Base-by-base conservation (phyloP, 768 basidiomycete species). In the Arthromyces matolae region DNA sequence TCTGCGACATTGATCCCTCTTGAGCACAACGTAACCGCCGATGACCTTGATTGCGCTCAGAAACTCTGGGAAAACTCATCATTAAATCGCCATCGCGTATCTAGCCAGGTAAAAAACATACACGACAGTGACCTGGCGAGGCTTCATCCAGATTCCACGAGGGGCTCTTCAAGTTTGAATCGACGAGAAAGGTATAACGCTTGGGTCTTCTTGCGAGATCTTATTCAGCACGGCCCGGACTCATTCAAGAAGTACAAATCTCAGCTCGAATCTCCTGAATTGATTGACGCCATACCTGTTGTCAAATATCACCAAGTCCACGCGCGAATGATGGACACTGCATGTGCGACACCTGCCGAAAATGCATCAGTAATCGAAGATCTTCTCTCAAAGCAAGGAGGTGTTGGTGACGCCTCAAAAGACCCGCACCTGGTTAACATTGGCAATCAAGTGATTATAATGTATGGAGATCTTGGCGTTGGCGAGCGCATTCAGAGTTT, bases 11-110 rank as follows among this genome's bases (percentile, higher is more conserved):
- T 67, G 16, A 34, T 74, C 20, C 64, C 52, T 13, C 55, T 73
- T 23, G n/a, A n/a, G n/a, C 58, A 59, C 24, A 53, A 50, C 10
- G 50, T 66, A 14, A 49, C 25, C 5, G 18, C 14, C 5, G 52
- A 52, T 4, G 63, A 72, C 47, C 55, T 75, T 2, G 43, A 54
- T 3, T 71, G 65, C 46, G 63, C 66, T 0, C 42, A 64, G 2
- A 52, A 65, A 31, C 53, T 73, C 10, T 73, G 71, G 71, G 39
- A 54, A 18, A 59, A 39, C 29, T 64, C 56, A n/a, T 31, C 41
- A 0, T 34, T 59, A 19, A 70, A 70, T 41, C 55, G 45, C 31
- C 27, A 40, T 44, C 31, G 32, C 31, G 49, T 0, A 29, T 8
- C 24, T 7, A 32, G 22, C 12, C 28, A 6, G 2, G 8, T 31